Percentiles rank a stretch among this genome's conserved stretches.
Conservation (phyloP, 129 eudicot genomes). For the Flaveria linearis region DNA sequence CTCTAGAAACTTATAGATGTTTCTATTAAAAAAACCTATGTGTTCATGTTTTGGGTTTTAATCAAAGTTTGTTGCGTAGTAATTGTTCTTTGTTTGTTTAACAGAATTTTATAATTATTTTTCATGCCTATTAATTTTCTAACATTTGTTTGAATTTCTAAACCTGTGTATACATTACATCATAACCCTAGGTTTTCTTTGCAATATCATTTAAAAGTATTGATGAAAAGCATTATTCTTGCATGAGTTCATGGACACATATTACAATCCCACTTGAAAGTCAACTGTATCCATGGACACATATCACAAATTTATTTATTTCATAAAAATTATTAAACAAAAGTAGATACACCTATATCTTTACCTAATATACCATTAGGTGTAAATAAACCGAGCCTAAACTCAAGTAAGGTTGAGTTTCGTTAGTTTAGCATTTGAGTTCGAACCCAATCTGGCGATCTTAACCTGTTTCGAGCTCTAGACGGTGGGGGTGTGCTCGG, state of each 20-base stretch:
- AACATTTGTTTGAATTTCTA: neutral
- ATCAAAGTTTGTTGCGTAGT: neutral
- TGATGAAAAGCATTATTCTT: neutral
- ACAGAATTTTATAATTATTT: neutral
- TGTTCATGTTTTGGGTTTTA: no score
- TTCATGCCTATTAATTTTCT: neutral
- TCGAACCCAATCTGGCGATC: no score
- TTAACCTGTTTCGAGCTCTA: no score
- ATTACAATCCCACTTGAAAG: neutral
- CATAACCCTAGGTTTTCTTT: neutral
- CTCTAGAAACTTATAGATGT: no score
- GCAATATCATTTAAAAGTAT: neutral
- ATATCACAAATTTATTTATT: neutral
- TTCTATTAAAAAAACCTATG: no score
- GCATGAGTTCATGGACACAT: neutral
- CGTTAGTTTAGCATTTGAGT: no score
- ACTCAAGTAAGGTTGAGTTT: no score
- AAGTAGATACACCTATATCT: neutral
- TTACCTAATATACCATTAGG: neutral
- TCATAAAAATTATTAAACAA: neutral
- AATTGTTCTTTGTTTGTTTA: neutral
- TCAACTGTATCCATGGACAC: neutral
- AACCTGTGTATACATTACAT: neutral
- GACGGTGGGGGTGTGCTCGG: no score
- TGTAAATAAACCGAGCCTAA: no score